Conservation (phyloP, 345 rosid genomes). For the Raphanus sativus region DNA sequence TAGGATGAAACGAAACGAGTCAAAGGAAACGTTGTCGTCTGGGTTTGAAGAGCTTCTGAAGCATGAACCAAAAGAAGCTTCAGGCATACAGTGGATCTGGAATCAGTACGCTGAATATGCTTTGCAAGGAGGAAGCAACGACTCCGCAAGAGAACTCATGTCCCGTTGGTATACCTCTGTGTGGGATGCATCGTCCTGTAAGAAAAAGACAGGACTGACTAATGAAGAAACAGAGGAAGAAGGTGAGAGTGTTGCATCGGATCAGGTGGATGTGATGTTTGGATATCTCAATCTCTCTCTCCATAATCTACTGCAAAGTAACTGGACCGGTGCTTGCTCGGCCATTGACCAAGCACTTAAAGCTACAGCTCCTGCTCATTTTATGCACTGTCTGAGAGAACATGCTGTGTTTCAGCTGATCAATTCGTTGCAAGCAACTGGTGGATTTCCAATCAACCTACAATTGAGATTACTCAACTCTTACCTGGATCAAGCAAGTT, state of each 20-base stretch:
- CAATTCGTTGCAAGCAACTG: constrained; percentile 37
- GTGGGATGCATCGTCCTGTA: constrained; percentile 43
- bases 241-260: constrained; percentile 23
- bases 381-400: constrained; percentile 65
- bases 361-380: constrained; percentile 49
- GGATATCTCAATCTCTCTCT: constrained; percentile 79
- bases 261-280: constrained; percentile 58
- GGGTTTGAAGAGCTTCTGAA: constrained; percentile 71
- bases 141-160: constrained; percentile 59
- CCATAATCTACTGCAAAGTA: constrained; percentile 55
- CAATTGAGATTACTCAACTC: constrained; percentile 51
- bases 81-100: constrained; percentile 81
- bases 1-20: constrained; percentile 48
- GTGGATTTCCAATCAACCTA: constrained; percentile 41
- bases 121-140: constrained; percentile 50
- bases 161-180: constrained; percentile 61
- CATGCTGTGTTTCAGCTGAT: constrained; percentile 59
- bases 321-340: constrained; percentile 46
- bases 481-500: constrained; percentile 54
- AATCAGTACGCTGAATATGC: constrained; percentile 83
- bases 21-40: constrained; percentile 35
- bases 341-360: constrained; percentile 65
- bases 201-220: constrained; percentile 25
- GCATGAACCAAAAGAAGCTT: constrained; percentile 63
- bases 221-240: constrained; percentile 14